Base-by-base conservation (phyloP, 1,139 yeast genomes). In the Debaryomyces fabryi region DNA sequence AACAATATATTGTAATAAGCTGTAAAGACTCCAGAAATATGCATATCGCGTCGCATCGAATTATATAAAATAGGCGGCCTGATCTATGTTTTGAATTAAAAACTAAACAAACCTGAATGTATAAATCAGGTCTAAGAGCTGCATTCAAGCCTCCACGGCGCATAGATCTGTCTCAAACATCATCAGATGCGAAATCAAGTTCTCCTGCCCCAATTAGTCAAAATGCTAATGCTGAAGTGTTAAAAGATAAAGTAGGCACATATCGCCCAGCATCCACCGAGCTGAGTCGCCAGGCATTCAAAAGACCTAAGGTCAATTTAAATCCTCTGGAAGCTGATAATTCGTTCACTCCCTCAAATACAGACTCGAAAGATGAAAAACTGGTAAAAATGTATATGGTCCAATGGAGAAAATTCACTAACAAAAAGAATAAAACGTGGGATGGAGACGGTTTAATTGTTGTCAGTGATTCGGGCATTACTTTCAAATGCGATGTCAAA, bases 351-450 rank as follows among this genome's bases (percentile, higher is more conserved):
- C 27, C 6, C 4, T 30, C 33, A 25, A 8, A 41, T 12, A 6
- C 43, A 10, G 36, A 15, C 13, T 7, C 29, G 20, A 23, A 7
- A 25, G 13, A 25, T 12, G 23, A 43, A 27, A 35, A 27, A 7
- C 12, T 12, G n/a, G 32, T 23, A 4, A 42, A 9, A 27, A 34
- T 27, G 16, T 78, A 63, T 52, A 55, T 64, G 21, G 82, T 83
- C 2, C 79, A 88, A 56, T 88, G 87, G 81, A 72, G 99, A 38
- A 90, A 88, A 63, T 76, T 74, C 37, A 74, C 93, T 0, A 75
- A 70, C 35, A 89, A 88, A 67, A 91, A 92, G 72, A 84, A 91
- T 64, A 92, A 92, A 63, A 85, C 92, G 0, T 93, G 99, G 99
- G 96, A 90, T 49, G 96, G 96, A 3, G 99, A 93, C 67, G 98